Conservation (phyloP, 805 yeast genomes). For the Peterozyma xylosa region DNA sequence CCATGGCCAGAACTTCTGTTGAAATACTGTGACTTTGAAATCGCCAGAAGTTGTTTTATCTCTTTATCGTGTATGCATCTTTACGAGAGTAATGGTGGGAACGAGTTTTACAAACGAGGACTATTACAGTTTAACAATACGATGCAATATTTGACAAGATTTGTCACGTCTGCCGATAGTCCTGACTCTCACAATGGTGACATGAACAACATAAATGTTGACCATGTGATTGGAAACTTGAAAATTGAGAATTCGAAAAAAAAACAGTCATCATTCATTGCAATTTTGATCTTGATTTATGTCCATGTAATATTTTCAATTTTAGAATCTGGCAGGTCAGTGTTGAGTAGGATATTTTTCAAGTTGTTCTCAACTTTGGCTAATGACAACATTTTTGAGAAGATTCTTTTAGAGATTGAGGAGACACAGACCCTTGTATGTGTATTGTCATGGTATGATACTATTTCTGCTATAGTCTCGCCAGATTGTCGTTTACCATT, state of each 20-base stretch:
- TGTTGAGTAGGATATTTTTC: constrained; percentile 39
- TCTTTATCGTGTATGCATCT: constrained; percentile 50
- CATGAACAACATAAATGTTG: constrained; percentile 18
- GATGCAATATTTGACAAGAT: constrained; percentile 44
- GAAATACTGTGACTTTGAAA: constrained; percentile 48
- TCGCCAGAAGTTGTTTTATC: constrained; percentile 51
- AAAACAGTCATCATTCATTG: constrained; percentile 33
- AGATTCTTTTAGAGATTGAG: constrained; percentile 35
- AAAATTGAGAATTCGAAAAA: constrained; percentile 27
- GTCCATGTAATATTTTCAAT: constrained; percentile 49
- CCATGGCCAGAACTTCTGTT: constrained; percentile 58
- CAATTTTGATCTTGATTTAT: constrained; percentile 42
- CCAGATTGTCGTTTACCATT: constrained; percentile 51
- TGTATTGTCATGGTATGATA: constrained; percentile 55
- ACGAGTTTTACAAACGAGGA: constrained; percentile 44
- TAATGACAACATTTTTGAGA: constrained; percentile 33
- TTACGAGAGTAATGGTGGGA: constrained; percentile 46
- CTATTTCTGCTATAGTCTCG: constrained; percentile 46
- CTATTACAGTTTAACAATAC: constrained; percentile 47
- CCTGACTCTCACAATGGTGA: not conserved
- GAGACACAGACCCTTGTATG: constrained; percentile 41
- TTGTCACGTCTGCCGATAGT: constrained; percentile 19
- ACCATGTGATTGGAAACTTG: constrained; percentile 26
- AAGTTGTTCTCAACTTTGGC: constrained; percentile 44
- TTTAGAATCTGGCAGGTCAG: constrained; percentile 46